These are phyloP conservation scores for Metschnikowia santaceciliae DNA, from an alignment of 805 yeast genomes.

Conservation along the genomic window DNA sequence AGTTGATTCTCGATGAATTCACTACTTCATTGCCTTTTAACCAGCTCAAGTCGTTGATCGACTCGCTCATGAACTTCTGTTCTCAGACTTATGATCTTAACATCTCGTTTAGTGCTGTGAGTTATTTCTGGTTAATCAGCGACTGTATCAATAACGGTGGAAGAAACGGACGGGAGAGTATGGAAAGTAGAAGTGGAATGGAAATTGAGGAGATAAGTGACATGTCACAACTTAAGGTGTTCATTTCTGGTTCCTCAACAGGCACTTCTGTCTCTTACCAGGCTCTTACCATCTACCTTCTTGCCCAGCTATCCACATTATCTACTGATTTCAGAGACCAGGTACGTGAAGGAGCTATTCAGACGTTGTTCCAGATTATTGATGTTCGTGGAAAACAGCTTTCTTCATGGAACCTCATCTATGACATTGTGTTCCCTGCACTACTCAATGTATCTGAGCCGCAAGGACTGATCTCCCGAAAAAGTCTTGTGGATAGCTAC, in stretches of 20 bases:
- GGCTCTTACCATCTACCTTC: conserved; percentile 57
- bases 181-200: neutral
- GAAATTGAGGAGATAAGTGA: neutral
- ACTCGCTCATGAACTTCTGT: conserved; percentile 68
- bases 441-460: conserved; percentile 31
- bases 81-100: conserved; percentile 71
- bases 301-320: conserved; percentile 54
- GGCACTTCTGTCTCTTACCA: conserved; percentile 13
- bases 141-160: conserved; percentile 48
- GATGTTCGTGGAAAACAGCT: conserved; percentile 29
- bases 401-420: conserved; percentile 67
- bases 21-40: conserved; percentile 63
- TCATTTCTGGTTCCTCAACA: conserved; percentile 3
- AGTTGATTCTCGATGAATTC: conserved; percentile 82
- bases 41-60: conserved; percentile 63
- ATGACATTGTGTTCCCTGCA: conserved; percentile 55
- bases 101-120: conserved; percentile 85
- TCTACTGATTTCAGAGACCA: conserved; percentile 67
- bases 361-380: conserved; percentile 74
- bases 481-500: conserved; percentile 61
- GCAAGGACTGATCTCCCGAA: conserved; percentile 20
- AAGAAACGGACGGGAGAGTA: neutral
- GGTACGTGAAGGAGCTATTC: conserved; percentile 85
- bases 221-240: conserved; percentile 6
- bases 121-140: conserved; percentile 89